Percentiles rank a stretch among this genome's conserved stretches.
Evolutionary conservation across 345 rosid species (phyloP).

Genomic region (Litchi chinensis): DNA sequence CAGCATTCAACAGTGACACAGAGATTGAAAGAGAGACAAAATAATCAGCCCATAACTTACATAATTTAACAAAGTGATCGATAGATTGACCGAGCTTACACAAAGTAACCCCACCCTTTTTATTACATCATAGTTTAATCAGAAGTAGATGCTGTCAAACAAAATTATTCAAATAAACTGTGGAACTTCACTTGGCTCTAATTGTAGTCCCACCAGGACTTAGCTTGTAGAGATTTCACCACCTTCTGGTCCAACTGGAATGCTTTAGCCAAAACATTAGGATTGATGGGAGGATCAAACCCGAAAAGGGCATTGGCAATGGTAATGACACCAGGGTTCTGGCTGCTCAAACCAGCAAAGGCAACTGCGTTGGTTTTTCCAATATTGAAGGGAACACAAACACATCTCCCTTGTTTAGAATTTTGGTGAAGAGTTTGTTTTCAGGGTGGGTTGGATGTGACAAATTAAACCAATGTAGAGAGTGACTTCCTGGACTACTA

Average conservation of each 20-base stretch:
- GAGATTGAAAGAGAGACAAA: too few relatives aligned
- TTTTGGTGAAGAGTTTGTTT: not conserved
- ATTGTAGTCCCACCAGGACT: not conserved
- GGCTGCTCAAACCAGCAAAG: conserved; percentile 4
- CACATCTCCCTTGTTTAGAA: not conserved
- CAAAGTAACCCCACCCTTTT: too few relatives aligned
- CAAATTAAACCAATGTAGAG: not conserved
- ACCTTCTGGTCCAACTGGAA: not conserved
- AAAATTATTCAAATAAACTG: too few relatives aligned
- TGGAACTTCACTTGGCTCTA: not conserved
- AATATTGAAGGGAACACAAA: not conserved
- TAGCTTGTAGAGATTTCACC: not conserved
- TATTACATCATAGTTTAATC: too few relatives aligned
- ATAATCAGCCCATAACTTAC: too few relatives aligned
- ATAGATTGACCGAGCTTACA: not conserved
- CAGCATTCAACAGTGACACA: too few relatives aligned
- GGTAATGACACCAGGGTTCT: not conserved
- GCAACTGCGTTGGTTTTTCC: conserved; percentile 5
- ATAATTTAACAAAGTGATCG: too few relatives aligned
- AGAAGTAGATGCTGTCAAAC: too few relatives aligned
- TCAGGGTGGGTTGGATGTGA: not conserved
- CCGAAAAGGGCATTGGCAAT: not conserved
- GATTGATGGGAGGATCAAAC: not conserved
- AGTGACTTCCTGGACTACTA: not conserved
- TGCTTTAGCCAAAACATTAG: not conserved